A percentile compares a stretch with the other conserved stretches of the same genome.
Evolutionary conservation across 116 monocot species (phyloP).

Genomic region (Trichopus zeylanicus): DNA sequence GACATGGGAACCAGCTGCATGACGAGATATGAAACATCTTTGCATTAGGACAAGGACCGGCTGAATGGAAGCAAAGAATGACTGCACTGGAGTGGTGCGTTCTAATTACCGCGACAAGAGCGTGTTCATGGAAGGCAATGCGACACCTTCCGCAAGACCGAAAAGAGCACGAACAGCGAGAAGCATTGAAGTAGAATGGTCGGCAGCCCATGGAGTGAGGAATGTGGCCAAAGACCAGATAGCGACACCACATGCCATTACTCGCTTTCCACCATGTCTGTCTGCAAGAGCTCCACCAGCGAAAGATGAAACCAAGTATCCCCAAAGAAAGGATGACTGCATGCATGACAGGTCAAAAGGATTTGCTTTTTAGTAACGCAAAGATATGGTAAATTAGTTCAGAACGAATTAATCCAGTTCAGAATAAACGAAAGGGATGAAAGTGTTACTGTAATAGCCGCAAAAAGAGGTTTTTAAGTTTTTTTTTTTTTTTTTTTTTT

Average conservation of each 20-base stretch:
- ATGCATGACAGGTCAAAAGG: background rate
- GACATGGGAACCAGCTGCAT: slow-evolving; percentile 64
- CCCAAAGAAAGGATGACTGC: slow-evolving; percentile 95
- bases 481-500: too few species aligned
- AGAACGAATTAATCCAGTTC: too few species aligned
- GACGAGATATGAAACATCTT: background rate
- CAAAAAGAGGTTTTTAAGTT: too few species aligned
- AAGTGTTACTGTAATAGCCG: too few species aligned
- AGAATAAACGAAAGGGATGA: too few species aligned
- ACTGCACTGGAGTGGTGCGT: too few species aligned
- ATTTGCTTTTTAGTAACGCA: background rate
- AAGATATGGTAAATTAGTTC: too few species aligned
- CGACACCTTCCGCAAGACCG: slow-evolving; percentile 88
- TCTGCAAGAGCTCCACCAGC: slow-evolving; percentile 76
- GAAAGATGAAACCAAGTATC: slow-evolving; percentile 65
- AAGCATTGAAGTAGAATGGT: slow-evolving; percentile 59
- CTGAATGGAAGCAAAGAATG: too few species aligned
- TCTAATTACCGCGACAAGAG: slow-evolving; percentile 63
- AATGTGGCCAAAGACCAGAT: slow-evolving; percentile 86
- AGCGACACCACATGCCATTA: slow-evolving; percentile 61
- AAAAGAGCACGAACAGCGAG: slow-evolving; percentile 58
- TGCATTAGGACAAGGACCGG: too few species aligned
- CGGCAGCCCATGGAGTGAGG: slow-evolving; percentile 84
- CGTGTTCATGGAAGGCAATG: slow-evolving; percentile 89
- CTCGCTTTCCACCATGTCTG: slow-evolving; percentile 66